A percentile compares a stretch with the other conserved stretches of the same genome.
These are phyloP conservation scores for Phialocephala sp. DNA, from an alignment of 2,329 filamentous ascomycete genomes.

Conservation along the genomic window DNA sequence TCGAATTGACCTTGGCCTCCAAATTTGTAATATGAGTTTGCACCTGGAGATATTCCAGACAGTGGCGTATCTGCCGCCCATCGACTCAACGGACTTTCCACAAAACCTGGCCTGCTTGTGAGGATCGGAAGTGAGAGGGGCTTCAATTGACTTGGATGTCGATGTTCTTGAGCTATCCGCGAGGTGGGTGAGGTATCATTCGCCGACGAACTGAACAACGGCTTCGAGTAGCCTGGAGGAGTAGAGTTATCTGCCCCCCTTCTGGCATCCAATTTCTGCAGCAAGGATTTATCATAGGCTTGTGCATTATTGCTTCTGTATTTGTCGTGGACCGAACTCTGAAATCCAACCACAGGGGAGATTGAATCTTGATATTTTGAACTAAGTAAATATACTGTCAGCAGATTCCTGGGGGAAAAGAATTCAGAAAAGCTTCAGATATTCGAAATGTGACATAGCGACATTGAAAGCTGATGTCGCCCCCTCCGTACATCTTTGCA, in stretches of 20 bases:
- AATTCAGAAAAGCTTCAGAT: neutral
- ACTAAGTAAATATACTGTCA: constrained; percentile 27
- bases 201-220: constrained; percentile 41
- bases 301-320: constrained; percentile 44
- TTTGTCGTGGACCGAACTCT: constrained; percentile 44
- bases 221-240: constrained; percentile 39
- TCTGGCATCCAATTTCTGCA: constrained; percentile 44
- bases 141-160: constrained; percentile 41
- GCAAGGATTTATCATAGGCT: constrained; percentile 46
- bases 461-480: neutral
- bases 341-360: constrained; percentile 37
- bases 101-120: constrained; percentile 36
- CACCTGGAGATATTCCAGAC: constrained; percentile 39
- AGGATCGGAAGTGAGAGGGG: constrained; percentile 45
- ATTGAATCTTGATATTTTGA: constrained; percentile 36
- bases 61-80: constrained; percentile 40
- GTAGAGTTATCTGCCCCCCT: constrained; percentile 42
- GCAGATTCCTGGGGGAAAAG: neutral
- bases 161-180: constrained; percentile 39
- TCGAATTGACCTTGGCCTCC: constrained; percentile 35
- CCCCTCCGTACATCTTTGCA: neutral
- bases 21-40: constrained; percentile 36
- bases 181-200: constrained; percentile 44
- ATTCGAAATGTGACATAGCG: constrained; percentile 5
- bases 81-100: constrained; percentile 40